These are phyloP conservation scores for Solanum boliviense DNA, from an alignment of 257 asterid species.

Conservation along the genomic window DNA sequence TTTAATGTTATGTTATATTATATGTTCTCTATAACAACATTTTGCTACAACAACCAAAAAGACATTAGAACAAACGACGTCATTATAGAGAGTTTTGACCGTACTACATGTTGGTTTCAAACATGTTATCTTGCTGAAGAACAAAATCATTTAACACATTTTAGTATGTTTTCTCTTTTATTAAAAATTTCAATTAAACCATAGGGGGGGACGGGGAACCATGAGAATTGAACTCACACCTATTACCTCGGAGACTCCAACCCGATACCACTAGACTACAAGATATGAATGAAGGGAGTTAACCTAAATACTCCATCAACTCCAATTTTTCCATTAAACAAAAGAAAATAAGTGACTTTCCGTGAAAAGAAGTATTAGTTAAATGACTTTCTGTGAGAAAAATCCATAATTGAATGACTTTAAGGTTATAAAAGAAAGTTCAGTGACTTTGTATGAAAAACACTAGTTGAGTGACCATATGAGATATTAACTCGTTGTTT, in stretches of 20 bases:
- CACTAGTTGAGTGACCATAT: background rate
- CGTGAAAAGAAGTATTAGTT: too few relatives aligned
- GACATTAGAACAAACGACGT: background rate
- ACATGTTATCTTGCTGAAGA: background rate
- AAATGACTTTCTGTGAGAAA: background rate
- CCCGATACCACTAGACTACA: background rate
- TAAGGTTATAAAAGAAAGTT: too few relatives aligned
- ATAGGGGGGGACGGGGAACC: background rate
- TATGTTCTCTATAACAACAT: background rate
- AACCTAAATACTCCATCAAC: background rate
- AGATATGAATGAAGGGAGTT: background rate
- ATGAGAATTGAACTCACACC: background rate
- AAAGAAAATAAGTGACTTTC: too few relatives aligned
- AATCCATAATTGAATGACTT: background rate
- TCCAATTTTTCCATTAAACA: background rate
- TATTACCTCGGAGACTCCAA: background rate
- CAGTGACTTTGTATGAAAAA: rapidly evolving
- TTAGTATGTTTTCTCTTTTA: background rate
- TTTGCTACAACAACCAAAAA: background rate
- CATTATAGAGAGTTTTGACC: background rate
- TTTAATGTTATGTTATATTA: background rate
- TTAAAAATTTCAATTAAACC: background rate
- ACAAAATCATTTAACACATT: background rate
- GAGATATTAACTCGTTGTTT: background rate
- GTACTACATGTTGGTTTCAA: background rate